These are phyloP conservation scores for Calonectria crousiana DNA, from an alignment of 2,329 filamentous ascomycete species.

Conservation along the genomic window DNA sequence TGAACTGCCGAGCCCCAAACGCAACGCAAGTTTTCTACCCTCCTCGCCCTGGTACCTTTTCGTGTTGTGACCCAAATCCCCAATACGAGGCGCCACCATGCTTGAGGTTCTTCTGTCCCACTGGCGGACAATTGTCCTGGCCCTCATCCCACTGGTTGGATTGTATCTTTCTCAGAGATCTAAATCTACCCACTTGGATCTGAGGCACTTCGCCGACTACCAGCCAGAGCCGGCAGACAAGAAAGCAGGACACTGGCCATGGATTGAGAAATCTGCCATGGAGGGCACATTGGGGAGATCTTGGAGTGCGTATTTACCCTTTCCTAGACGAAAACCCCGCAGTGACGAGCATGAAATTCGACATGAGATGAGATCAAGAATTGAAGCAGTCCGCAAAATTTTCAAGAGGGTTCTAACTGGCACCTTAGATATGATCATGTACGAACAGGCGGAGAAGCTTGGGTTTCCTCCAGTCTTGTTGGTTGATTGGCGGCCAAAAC, in stretches of 20 bases:
- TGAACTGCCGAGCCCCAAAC: background rate
- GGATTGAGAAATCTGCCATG: background rate
- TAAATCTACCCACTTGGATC: background rate
- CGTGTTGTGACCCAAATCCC: background rate
- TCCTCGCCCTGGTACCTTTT: background rate
- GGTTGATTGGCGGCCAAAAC: background rate
- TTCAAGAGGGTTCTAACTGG: background rate
- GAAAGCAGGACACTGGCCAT: conserved; percentile 1
- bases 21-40: background rate
- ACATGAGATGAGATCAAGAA: background rate
- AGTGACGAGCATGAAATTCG: background rate
- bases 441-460: background rate
- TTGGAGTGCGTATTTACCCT: background rate
- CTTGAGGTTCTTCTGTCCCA: background rate
- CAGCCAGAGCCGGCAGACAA: background rate
- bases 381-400: background rate
- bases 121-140: background rate
- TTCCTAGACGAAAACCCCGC: background rate
- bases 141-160: background rate
- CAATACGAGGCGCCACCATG: background rate
- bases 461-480: background rate
- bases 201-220: background rate
- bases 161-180: background rate
- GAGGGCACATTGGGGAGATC: background rate
- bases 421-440: background rate